Evolutionary conservation across 2,329 filamentous ascomycete genomes (phyloP), one percentile per base, ranked within the genome.

Genomic region (Colletotrichum magnum): DNA sequence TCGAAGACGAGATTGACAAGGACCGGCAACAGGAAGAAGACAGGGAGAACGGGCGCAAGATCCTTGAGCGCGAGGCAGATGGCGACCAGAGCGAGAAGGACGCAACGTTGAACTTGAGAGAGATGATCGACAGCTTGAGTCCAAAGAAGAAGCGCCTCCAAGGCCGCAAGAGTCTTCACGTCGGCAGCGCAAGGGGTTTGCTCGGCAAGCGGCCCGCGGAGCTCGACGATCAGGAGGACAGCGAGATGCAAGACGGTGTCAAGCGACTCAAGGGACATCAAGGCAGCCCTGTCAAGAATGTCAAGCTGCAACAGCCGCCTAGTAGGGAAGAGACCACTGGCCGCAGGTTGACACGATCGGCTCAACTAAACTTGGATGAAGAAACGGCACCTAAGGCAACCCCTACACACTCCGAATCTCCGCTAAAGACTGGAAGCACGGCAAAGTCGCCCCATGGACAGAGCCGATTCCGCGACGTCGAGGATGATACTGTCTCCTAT

Each of bases 101-200:
- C 71, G 84, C 83, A 3, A 92, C 92, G 0, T 79, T 90, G 43
- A 93, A 89, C 71, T 81, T 95, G 51, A 92, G 89, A 71, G 92
- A 94, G 72, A 91, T 94, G 88, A 95, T 95, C 69, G 87, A 92
- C 70, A 92, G 89, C 65, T 84, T 95, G 71, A 94, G 92, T 26
- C 93, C 93, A 0, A 93, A 93, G 79, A 93, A 94, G 78, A 90
- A 88, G 62, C 79, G 81, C 6, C 73, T 93, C 6, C 89, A 86
- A 64, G 89, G 89, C 15, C 89, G 93, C 48, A 95, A 95, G 81
- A 95, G 93, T 76, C 83, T 95, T 58, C 90, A 93, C 72, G 89
- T 94, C 21, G 93, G 93, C 48, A 92, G 92, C 73, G 93, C 92
- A 15, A 89, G 84, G 71, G 93, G 93, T 0, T 80, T 95, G 21